Evolutionary conservation across 306 rosid genomes (phyloP).

Genomic region (Elaeagnus macrophylla): DNA sequence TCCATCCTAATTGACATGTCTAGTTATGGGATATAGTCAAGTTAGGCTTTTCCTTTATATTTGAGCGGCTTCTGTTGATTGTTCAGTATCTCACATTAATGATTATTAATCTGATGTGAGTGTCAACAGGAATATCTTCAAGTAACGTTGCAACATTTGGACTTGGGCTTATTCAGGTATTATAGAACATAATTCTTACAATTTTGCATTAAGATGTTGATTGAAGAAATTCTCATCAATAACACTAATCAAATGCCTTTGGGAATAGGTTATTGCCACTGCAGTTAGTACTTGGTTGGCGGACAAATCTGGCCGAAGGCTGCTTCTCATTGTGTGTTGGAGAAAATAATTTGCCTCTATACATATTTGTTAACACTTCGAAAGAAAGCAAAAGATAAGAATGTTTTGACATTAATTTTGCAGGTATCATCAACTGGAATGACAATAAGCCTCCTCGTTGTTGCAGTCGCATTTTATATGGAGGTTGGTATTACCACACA

Average conservation of each 20-base stretch:
- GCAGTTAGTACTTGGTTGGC: constrained; percentile 69
- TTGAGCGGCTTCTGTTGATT: constrained; percentile 12
- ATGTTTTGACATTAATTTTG: constrained; percentile 18
- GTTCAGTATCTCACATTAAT: too few relatives aligned
- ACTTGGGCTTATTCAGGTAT: constrained; percentile 70
- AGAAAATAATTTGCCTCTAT: neutral
- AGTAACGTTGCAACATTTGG: constrained; percentile 59
- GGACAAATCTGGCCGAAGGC: constrained; percentile 73
- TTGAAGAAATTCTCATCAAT: neutral
- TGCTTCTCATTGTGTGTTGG: constrained; percentile 55
- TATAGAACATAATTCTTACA: constrained; percentile 1
- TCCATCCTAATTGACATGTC: too few relatives aligned
- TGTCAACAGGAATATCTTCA: constrained; percentile 49
- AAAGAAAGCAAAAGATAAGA: neutral
- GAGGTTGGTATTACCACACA: constrained; percentile 35
- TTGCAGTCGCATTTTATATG: constrained; percentile 51
- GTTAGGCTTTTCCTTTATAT: constrained; percentile 8
- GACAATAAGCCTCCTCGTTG: constrained; percentile 61
- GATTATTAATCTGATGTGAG: neutral
- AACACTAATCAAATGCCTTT: neutral
- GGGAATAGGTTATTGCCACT: constrained; percentile 54
- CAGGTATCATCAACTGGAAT: constrained; percentile 61
- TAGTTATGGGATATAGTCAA: constrained; percentile 1
- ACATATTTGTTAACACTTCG: neutral
- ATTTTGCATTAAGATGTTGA: neutral